A percentile compares a stretch with the other conserved stretches of the same genome.
These are phyloP conservation scores for Fragaria nilgerrensis DNA, from an alignment of 306 rosid genomes.

Conservation along the genomic window DNA sequence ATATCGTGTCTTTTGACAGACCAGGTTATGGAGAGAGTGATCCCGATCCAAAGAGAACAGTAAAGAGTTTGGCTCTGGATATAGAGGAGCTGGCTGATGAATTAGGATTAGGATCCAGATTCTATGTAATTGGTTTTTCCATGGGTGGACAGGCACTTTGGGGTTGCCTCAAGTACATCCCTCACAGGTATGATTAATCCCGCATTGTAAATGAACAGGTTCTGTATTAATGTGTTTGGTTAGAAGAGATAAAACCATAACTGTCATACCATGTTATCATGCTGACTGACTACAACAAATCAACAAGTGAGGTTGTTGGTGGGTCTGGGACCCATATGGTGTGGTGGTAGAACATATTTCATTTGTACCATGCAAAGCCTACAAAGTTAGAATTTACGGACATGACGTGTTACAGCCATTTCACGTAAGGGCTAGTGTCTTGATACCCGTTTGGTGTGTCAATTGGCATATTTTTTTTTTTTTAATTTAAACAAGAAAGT, in stretches of 20 bases:
- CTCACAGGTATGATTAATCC: conserved; percentile 57
- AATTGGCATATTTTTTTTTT: too few relatives aligned
- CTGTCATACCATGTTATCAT: background rate
- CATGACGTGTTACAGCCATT: background rate
- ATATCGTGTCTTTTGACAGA: conserved; percentile 69
- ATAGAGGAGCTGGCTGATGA: conserved; percentile 89
- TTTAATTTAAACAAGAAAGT: too few relatives aligned
- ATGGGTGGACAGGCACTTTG: conserved; percentile 83
- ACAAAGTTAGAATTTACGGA: background rate
- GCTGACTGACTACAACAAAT: background rate
- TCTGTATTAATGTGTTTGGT: background rate
- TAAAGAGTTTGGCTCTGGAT: conserved; percentile 70
- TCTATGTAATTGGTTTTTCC: conserved; percentile 67
- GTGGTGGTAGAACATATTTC: background rate
- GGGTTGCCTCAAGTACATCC: conserved; percentile 82
- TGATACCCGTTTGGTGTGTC: too few relatives aligned
- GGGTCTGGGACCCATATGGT: background rate
- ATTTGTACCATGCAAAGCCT: background rate
- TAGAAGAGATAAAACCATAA: background rate
- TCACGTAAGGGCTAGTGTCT: too few relatives aligned
- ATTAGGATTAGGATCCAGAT: conserved; percentile 67
- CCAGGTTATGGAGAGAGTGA: conserved; percentile 98
- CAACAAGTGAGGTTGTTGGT: background rate
- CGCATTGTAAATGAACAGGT: background rate
- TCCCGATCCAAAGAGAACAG: conserved; percentile 75